Evolutionary conservation across 2,329 filamentous ascomycete species (phyloP), one percentile per base, ranked within the genome.

Genomic region (Chaetomiaceae sp.): DNA sequence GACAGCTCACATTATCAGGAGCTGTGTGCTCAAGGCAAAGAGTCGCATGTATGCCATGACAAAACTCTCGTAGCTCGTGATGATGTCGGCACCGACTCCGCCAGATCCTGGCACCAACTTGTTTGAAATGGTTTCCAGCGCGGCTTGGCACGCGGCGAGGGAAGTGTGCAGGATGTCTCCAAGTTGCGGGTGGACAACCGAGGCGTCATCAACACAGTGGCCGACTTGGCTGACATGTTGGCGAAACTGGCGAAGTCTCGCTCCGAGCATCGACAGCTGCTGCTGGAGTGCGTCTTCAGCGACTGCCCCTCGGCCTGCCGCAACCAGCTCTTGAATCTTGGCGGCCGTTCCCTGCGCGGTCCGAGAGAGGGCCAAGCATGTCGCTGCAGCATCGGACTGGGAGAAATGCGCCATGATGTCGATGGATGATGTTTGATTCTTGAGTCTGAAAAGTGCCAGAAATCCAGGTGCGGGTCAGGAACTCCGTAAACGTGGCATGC

Each of bases 1-100:
- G 25, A 13, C 17, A 53, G n/a, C 55, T 34, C 23, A 56, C 55
- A 56, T 48, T 2, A 31, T 31, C 34, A 54, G 38, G 10, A 58
- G 34, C 51, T 58, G 55, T n/a, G 43, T 45, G 8, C 12, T 25
- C 44, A 56, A 48, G 13, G 54, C 44, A 13, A 53, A 52, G 20
- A 58, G 23, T 7, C 48, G 27, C 5, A 48, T 30, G 21, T 21
- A 35, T 0, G 48, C 39, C 13, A 23, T 35, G 13, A 53, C n/a
- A 8, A 58, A 25, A 1, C 4, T 38, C 30, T 47, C 31, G 17
- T 43, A 54, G 25, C 35, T 17, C 2, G 35, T 12, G 5, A 56
- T 16, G 2, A 47, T 44, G 3, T 52, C 37, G 2, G 5, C 14
- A n/a, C 5, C n/a, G 8, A 37, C 30, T 10, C 31, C 25, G 9